Evolutionary conservation across 345 rosid species (phyloP).

Genomic region (Clarkia xantiana): DNA sequence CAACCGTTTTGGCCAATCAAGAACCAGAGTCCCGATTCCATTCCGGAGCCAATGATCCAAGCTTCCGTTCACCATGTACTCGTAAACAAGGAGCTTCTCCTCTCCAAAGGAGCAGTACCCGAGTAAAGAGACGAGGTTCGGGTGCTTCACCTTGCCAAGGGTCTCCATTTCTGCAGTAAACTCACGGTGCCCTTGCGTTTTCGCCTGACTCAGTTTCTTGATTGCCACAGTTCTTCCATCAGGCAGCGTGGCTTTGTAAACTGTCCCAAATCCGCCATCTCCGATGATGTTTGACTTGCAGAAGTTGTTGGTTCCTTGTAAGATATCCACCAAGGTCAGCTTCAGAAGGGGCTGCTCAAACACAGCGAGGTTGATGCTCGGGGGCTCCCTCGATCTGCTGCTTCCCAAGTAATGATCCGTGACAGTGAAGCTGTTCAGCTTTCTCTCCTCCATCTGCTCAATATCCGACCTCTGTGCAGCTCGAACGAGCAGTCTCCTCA

Average conservation of each 20-base stretch:
- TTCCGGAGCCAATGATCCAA: conserved; percentile 73
- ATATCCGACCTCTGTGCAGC: conserved; percentile 21
- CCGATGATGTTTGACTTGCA: conserved; percentile 81
- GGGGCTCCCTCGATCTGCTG: conserved; percentile 70
- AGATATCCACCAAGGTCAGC: conserved; percentile 53
- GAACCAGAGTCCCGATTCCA: conserved; percentile 43
- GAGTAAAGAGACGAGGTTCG: conserved; percentile 64
- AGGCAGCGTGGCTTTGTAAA: conserved; percentile 55
- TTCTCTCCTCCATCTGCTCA: conserved; percentile 39
- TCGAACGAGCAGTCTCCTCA: conserved; percentile 31
- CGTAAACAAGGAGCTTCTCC: conserved; percentile 85
- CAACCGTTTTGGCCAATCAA: conserved; percentile 68
- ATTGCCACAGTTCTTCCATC: conserved; percentile 67
- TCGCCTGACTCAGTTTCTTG: conserved; percentile 75
- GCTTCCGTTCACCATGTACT: conserved; percentile 86
- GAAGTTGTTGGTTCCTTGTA: conserved; percentile 66
- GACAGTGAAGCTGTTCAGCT: conserved; percentile 34
- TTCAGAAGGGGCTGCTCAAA: conserved; percentile 78
- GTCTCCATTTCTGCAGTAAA: conserved; percentile 96
- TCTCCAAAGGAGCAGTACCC: conserved; percentile 73
- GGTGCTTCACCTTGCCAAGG: conserved; percentile 86
- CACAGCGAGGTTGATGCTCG: conserved; percentile 76
- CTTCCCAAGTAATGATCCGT: conserved; percentile 43
- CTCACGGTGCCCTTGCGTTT: conserved; percentile 75
- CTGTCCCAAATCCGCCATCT: conserved; percentile 90